Base-by-base conservation (phyloP, 352 stramenopile genomes). In the Pythium biforme region DNA sequence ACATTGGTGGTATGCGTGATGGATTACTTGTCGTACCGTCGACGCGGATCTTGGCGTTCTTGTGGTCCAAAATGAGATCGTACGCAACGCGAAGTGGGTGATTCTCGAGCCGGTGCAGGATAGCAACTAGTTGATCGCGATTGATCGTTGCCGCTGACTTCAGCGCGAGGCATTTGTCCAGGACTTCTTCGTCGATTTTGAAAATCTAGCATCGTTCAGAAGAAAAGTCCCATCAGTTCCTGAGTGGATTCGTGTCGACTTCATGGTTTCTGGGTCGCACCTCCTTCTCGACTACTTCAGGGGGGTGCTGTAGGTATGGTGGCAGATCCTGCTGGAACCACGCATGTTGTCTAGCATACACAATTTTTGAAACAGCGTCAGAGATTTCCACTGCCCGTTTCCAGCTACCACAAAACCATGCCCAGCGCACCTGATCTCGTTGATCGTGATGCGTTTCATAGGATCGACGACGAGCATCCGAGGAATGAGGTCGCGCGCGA, bases 381-480 rank as follows among this genome's bases (percentile, higher is more conserved):
- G 1, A 20, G 29, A n/a, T 51, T 15, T 8, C 3, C 10, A 9
- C 5, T 51, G 1, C 8, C 53, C n/a, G 15, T 26, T n/a, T n/a
- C n/a, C n/a, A n/a, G n/a, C n/a, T n/a, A n/a, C n/a, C n/a, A n/a
- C n/a, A n/a, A n/a, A n/a, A n/a, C n/a, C n/a, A n/a, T n/a, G 15
- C 27, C 9, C 5, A 7, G 20, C 55, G 15, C n/a, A 59, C 78
- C 97, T 82, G 77, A 99, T 99, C 73, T 99, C 97, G 4, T 96
- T 81, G 63, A 99, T 99, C 26, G 96, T 99, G 62, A 99, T 99
- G 23, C 97, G 88, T 78, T 99, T 99, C 90, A 99, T 98, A 3
- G 98, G 98, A 68, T 99, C 98, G 22, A 99, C 97, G 56, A 99
- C 94, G 19, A 99, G 81, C 96, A 99, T 99, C 27, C 95, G 84